A percentile compares a stretch with the other conserved stretches of the same genome.
Conservation (phyloP, 2,329 filamentous ascomycete genomes). For the Gaeumannomyces tritici region DNA sequence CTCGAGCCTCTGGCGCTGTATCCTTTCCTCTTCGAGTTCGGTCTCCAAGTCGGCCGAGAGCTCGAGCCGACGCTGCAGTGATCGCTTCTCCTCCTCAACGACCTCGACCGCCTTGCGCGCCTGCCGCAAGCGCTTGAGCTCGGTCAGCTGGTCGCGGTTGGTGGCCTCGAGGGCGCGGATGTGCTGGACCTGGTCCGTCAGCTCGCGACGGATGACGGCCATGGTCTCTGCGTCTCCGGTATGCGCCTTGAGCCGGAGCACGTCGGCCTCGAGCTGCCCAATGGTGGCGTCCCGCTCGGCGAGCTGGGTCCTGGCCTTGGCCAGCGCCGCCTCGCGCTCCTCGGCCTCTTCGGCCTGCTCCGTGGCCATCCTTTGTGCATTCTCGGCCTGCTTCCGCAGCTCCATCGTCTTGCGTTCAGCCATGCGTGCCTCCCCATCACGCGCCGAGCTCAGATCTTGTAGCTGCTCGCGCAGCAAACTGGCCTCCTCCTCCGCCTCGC, state of each 20-base stretch:
- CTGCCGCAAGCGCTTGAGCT: slow-evolving; percentile 74
- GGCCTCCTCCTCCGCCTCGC: slow-evolving; percentile 66
- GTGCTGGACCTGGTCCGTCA: slow-evolving; percentile 86
- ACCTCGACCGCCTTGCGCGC: slow-evolving; percentile 82
- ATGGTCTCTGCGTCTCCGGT: slow-evolving; percentile 81
- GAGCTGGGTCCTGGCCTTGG: slow-evolving; percentile 56
- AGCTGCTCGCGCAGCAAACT: slow-evolving; percentile 68
- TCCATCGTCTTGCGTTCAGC: slow-evolving; percentile 45
- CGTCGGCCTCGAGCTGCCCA: slow-evolving; percentile 70
- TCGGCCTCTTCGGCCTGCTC: slow-evolving; percentile 52
- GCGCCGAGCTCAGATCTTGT: slow-evolving; percentile 56
- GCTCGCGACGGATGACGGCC: slow-evolving; percentile 73
- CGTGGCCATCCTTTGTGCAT: slow-evolving; percentile 36
- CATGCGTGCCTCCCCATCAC: slow-evolving; percentile 60
- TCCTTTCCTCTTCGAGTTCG: slow-evolving; percentile 68
- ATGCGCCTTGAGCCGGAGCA: slow-evolving; percentile 75
- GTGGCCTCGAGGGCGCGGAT: slow-evolving; percentile 74
- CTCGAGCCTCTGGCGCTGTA: slow-evolving; percentile 79
- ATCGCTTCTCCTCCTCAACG: slow-evolving; percentile 89
- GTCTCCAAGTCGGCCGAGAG: slow-evolving; percentile 63
- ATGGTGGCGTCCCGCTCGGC: slow-evolving; percentile 60
- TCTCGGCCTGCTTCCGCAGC: slow-evolving; percentile 40
- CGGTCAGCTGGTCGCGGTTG: slow-evolving; percentile 68
- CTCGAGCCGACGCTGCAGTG: slow-evolving; percentile 67
- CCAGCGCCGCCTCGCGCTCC: slow-evolving; percentile 44